phyloP scores from a whole-genome alignment of 2,329 filamentous ascomycete species.

The Cladobotryum mycophilum region DNA sequence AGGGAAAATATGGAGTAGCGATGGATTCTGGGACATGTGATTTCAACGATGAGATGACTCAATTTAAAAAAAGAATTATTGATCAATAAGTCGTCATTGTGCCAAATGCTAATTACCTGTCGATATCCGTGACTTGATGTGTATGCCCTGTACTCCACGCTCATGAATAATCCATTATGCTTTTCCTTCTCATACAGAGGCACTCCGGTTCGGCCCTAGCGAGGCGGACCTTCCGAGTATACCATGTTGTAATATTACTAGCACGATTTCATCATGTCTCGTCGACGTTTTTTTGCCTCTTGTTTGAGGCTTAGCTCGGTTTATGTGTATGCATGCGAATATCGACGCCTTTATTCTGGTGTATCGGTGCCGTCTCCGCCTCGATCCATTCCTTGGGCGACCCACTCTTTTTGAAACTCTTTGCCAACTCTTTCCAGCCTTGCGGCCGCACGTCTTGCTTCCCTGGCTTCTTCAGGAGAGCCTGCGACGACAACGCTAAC shows the following conservation, averaged over 20 bases:
- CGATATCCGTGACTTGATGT: no score
- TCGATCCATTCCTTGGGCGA: conserved; percentile 23
- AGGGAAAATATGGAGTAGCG: conserved; percentile 21
- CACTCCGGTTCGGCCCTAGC: neutral
- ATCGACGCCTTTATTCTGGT: conserved; percentile 17
- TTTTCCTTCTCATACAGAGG: neutral
- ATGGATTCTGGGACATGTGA: conserved; percentile 20
- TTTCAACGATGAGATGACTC: conserved; percentile 13
- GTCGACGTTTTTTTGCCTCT: no score
- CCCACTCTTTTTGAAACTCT: conserved; percentile 50
- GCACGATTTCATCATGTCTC: no score
- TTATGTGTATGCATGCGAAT: no score
- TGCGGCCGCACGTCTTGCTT: conserved; percentile 47
- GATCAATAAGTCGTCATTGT: neutral
- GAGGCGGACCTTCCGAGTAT: no score
- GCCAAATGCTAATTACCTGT: no score
- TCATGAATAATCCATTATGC: conserved; percentile 1
- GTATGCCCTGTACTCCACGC: conserved; percentile 2
- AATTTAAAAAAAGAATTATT: neutral
- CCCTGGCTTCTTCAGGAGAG: conserved; percentile 38
- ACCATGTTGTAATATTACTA: no score
- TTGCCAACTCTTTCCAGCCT: conserved; percentile 49
- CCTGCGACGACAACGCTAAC: conserved; percentile 49
- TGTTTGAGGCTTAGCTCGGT: no score
- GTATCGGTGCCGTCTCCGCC: conserved; percentile 17